phyloP scores from a whole-genome alignment of 192 early-diverging fungal species.

The Coemansia sp. region DNA sequence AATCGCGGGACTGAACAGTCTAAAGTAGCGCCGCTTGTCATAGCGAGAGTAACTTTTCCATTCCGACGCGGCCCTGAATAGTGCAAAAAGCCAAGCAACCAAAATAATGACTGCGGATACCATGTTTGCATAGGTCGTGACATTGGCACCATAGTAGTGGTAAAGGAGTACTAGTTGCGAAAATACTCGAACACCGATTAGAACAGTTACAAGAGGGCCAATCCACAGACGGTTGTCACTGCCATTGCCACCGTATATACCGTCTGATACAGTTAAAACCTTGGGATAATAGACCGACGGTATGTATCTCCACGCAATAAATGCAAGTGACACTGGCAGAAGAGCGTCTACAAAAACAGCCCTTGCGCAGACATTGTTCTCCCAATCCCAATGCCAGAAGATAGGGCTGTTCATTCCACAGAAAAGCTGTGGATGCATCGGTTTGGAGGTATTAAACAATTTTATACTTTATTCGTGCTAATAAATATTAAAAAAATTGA shows the following conservation, averaged over 20 bases:
- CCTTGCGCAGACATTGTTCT: slow-evolving; percentile 12
- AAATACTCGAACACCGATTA: slow-evolving; percentile 3
- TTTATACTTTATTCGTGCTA: no score
- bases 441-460: neutral
- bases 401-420: neutral
- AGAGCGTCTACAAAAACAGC: slow-evolving; percentile 16
- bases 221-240: slow-evolving; percentile 39
- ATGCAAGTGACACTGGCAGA: slow-evolving; percentile 2
- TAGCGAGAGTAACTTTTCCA: slow-evolving; percentile 6
- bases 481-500: no score
- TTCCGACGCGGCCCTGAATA: neutral
- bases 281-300: neutral
- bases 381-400: slow-evolving; percentile 40
- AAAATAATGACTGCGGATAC: neutral
- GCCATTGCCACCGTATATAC: neutral
- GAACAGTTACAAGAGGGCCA: slow-evolving; percentile 19
- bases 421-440: neutral
- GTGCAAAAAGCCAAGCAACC: slow-evolving; percentile 6
- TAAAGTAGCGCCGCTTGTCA: slow-evolving; percentile 12
- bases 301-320: slow-evolving; percentile 11
- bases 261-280: neutral
- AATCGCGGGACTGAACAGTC: slow-evolving; percentile 19
- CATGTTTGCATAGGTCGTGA: neutral
- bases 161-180: slow-evolving; percentile 11
- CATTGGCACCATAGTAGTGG: neutral